Conservation (phyloP, 1,284 basidiomycete genomes). For the Mycena sp. region DNA sequence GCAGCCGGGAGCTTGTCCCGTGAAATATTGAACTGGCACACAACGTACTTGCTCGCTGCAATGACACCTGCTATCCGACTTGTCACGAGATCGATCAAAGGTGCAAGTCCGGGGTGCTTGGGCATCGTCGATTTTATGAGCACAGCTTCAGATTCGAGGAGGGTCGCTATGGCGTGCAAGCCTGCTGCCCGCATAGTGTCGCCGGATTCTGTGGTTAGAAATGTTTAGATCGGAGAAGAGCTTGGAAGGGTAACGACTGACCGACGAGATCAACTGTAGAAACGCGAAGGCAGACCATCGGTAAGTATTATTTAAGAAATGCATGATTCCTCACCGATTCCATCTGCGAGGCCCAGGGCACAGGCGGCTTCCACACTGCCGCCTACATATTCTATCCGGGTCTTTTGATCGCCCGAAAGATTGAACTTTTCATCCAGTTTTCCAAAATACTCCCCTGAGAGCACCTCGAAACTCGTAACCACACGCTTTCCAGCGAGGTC, state of each 20-base stretch:
- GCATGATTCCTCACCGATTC: constrained; percentile 81
- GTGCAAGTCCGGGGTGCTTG: constrained; percentile 72
- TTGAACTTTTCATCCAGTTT: constrained; percentile 72
- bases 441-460: constrained; percentile 85
- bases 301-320: not conserved
- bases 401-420: constrained; percentile 61
- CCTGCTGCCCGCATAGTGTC: constrained; percentile 99
- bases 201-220: constrained; percentile 84
- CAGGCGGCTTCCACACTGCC: constrained; percentile 99
- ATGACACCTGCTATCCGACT: constrained; percentile 93
- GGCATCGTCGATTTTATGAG: constrained; percentile 86
- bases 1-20: constrained; percentile 73
- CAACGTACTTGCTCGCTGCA: constrained; percentile 88
- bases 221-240: not conserved
- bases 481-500: constrained; percentile 91
- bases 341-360: constrained; percentile 95
- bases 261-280: constrained; percentile 93
- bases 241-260: constrained; percentile 50
- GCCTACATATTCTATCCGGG: constrained; percentile 94
- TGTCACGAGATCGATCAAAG: constrained; percentile 86
- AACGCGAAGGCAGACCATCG: constrained; percentile 38
- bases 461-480: constrained; percentile 93
- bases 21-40: constrained; percentile 93
- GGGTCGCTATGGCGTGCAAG: constrained; percentile 90
- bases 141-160: constrained; percentile 92